Base-by-base conservation (phyloP, 108 stramenopile genomes). In the Cyclotella sp. region DNA sequence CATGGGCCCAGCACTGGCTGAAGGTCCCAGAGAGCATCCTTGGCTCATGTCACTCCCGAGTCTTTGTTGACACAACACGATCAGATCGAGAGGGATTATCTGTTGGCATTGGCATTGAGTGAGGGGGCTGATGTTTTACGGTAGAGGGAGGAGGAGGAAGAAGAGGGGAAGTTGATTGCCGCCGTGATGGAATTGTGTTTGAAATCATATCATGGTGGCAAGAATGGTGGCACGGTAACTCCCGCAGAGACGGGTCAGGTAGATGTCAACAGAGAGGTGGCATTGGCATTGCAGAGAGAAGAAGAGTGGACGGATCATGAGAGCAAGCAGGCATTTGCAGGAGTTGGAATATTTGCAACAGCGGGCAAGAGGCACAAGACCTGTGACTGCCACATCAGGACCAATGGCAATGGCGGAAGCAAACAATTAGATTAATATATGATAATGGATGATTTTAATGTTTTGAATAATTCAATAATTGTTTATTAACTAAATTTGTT, bases 81-180 rank as follows among this genome's bases (percentile, higher is more conserved):
- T n/a, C n/a, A n/a, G n/a, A n/a, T 85, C 5, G 85, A 89, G 55
- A 82, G 77, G 9, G 93, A 94, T 75, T 91, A 90, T 73, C 85
- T 87, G 39, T 69, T 92, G 54, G 93, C 91, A 3, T 60, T 91
- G 69, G 87, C 91, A 40, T 65, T 91, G 44, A 88, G 85, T 78
- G 30, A 55, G n/a, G n/a, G n/a, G n/a, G n/a, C n/a, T n/a, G n/a
- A n/a, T n/a, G n/a, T n/a, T n/a, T n/a, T n/a, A n/a, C n/a, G n/a
- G n/a, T n/a, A n/a, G 47, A 54, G 57, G 21, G 46, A 54, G 53
- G 44, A 54, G 68, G 85, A 86, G 34, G 85, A 79, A 21, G 73
- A 87, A 26, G 89, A 86, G 40, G 73, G 77, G 14, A 78, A 72
- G 40, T 69, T 88, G 34, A 89, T 92, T 44, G 87, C 85, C 30